A percentile compares a stretch with the other conserved stretches of the same genome.
Conservation (phyloP, 2,329 filamentous ascomycete species). For the Xenoacremonium recifei region DNA sequence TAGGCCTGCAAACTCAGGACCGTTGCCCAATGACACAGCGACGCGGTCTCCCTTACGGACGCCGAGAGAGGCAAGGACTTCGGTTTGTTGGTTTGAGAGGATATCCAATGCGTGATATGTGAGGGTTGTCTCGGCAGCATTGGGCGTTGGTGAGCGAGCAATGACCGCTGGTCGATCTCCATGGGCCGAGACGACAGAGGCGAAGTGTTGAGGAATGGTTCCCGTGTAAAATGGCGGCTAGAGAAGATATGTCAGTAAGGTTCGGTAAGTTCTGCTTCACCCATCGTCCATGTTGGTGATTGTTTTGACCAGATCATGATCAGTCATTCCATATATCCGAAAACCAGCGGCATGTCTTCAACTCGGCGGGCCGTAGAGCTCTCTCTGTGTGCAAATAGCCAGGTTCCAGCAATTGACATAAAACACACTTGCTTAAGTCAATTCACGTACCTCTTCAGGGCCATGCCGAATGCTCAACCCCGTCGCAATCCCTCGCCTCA, state of each 20-base stretch:
- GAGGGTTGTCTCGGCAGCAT: constrained; percentile 60
- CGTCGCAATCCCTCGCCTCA: constrained; percentile 3
- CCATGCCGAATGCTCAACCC: constrained; percentile 29
- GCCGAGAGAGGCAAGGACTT: constrained; percentile 66
- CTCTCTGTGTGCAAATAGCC: too few relatives aligned
- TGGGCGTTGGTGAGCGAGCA: constrained; percentile 41
- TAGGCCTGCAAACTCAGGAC: constrained; percentile 76
- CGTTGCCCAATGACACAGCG: constrained; percentile 83
- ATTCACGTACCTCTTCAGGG: constrained; percentile 29
- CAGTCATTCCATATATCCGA: too few relatives aligned
- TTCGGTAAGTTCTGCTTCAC: too few relatives aligned
- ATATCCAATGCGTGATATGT: constrained; percentile 76
- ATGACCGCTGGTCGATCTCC: constrained; percentile 64
- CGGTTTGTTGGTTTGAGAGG: constrained; percentile 72
- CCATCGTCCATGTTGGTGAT: too few relatives aligned
- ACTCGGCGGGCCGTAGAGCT: too few relatives aligned
- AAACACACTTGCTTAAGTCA: too few relatives aligned
- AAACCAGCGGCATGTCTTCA: too few relatives aligned
- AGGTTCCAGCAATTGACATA: too few relatives aligned
- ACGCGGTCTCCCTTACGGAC: constrained; percentile 82
- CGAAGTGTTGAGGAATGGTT: constrained; percentile 73
- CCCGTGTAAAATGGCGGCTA: constrained; percentile 66
- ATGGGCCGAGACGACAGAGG: constrained; percentile 58
- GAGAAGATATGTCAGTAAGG: constrained; percentile 8
- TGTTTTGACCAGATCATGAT: too few relatives aligned